Evolutionary conservation across 2,329 filamentous ascomycete genomes (phyloP), one percentile per base, ranked within the genome.

Genomic region (Exophiala viscosa): DNA sequence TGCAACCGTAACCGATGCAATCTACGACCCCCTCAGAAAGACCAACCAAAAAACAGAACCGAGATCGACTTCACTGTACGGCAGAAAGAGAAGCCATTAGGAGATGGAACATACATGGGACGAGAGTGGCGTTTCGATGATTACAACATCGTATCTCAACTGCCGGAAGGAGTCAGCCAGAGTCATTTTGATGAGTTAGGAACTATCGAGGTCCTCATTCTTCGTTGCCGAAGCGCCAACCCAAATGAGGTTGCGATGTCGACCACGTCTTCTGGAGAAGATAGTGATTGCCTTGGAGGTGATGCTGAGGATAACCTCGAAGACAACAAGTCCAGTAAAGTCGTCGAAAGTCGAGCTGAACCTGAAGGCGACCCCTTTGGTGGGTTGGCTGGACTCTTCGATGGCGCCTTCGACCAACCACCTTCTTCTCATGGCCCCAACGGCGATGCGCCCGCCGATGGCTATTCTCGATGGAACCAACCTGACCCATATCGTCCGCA

Each of bases 101-200:
- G 63, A 2, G 69, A 74, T 57, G 76, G 75, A 3, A 66, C 61
- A 5, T 79, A 78, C 64, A 66, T 79, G 51, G 77, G 74, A 0
- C 70, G 75, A 9, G 73, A 76, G 35, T 82, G 79, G 79, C 71
- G 69, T 3, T 82, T 82, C 58, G 72, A 75, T 39, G 70, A 72
- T 38, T 67, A 79, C 18, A 72, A 76, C 41, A 71, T 72, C 51
- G 59, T 61, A 13, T 20, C 52, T 4, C 36, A 56, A 36, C n/a
- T 54, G 8, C 57, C 59, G 20, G 36, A 42, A 31, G 55, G 53
- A 14, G 49, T 54, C 14, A 52, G 55, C 17, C 45, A 61, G 31
- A 47, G 45, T 46, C 61, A 64, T 45, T 65, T 65, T 51, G 48
- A 61, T 11, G 34, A 63, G 15, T 60, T 67, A 31, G 66, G 66